Evolutionary conservation across 306 rosid species (phyloP), one percentile per base, ranked within the genome.

Genomic region (Vigna mungo): DNA sequence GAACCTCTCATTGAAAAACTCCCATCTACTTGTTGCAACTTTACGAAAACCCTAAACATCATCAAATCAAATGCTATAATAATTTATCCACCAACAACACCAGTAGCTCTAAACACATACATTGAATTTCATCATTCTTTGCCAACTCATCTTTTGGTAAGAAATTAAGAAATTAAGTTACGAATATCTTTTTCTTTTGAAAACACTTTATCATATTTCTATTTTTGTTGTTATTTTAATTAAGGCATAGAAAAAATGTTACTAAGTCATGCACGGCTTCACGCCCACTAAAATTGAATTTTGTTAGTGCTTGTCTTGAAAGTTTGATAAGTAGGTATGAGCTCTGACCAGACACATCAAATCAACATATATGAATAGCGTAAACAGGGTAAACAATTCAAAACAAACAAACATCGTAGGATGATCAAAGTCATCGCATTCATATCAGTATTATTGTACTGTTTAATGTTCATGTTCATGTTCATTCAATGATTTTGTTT

Each of bases 11-110:
- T 95, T 95, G 91, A 88, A 87, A 23, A 95, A 95, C 77, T 95
- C 98, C 98, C 98, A 95, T 61, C 98, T 74, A 74, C 74, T 90
- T 53, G 96, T 88, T 32, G 91, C 86, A 73, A 92, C 84, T 75
- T 95, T 95, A 4, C 92, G 97, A 54, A 95, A 95, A 1, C 98
- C 98, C 98, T 93, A 68, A 2, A 10, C 23, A 34, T 34, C 11
- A 61, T 36, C 41, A 2, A 13, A n/a, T 44, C n/a, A n/a, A n/a
- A n/a, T n/a, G 68, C 21, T 30, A 18, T 15, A 62, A 36, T 62
- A 15, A 62, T 62, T 20, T 30, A 30, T 14, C 21, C 39, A 59
- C 18, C 39, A 59, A 21, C 5, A 6, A 6, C 32, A 27, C 6
- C 23, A 56, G 36, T 56, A 4, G 62, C n/a, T 23, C 63, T 4